Evolutionary conservation across 352 stramenopile species (phyloP), one percentile per base, ranked within the genome.

Genomic region (Phytophthora megakarya): DNA sequence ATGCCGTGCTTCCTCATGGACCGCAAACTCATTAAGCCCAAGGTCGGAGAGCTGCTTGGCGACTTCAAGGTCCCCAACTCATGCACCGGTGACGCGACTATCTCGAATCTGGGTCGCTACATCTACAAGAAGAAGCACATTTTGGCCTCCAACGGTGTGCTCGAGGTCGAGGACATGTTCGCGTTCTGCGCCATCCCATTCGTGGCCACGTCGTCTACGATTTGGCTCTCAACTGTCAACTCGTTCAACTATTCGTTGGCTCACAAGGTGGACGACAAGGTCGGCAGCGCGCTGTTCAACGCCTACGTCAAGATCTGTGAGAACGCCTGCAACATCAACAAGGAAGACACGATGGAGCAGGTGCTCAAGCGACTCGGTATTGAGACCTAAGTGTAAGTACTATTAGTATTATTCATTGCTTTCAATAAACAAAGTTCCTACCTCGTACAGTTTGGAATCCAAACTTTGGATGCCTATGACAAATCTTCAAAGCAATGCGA

Each of bases 221-320:
- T 89, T 40, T 86, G 76, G 61, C 47, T 84, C 25, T 74, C 75
- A 30, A 71, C 66, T 5, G 73, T 86, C 40, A 67, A 78, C 38
- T 50, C 55, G 10, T 87, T 89, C 59, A 81, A 88, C 57, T 89
- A 89, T 54, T 78, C 77, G 39, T 68, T 90, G 65, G 84, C 80
- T 18, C 61, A 80, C 67, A 90, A 90, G 49, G 58, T 86, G 40
- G 60, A 82, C 53, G 49, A 67, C 18, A 61, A 67, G 42, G 69
- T 76, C 28, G 69, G 67, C 16, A 69, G 19, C 15, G 53, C 70
- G 18, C 61, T 89, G 3, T 90, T 90, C 56, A 59, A 80, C 23
- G 81, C 75, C 38, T 86, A 86, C 48, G 77, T 89, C 12, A 70
- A 83, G 40, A 75, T 78, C 46, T 79, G 83, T 18, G 81, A 90